These are phyloP conservation scores for Aureobasidium sp. DNA, from an alignment of 2,329 filamentous ascomycete species.

Conservation along the genomic window DNA sequence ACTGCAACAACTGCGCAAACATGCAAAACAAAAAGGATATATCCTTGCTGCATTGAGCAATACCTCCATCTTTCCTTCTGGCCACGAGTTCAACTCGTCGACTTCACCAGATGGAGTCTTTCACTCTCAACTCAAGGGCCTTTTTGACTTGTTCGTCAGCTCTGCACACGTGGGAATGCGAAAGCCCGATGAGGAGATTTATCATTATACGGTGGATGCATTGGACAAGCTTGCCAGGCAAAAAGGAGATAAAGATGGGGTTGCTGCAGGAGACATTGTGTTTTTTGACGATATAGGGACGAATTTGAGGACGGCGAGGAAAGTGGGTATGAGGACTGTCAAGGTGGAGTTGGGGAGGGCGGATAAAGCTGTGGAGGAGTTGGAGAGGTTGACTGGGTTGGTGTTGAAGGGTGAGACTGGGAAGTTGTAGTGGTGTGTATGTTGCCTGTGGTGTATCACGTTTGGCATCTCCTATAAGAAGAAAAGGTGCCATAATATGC, in stretches of 20 bases:
- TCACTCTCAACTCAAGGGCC: conserved; percentile 47
- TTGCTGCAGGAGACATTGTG: conserved; percentile 62
- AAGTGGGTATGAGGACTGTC: conserved; percentile 70
- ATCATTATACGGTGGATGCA: conserved; percentile 61
- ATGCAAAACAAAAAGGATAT: conserved; percentile 38
- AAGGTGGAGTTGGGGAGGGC: conserved; percentile 76
- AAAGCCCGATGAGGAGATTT: conserved; percentile 81
- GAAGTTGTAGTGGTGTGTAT: background rate
- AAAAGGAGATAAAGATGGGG: conserved; percentile 47
- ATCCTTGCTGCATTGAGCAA: conserved; percentile 82
- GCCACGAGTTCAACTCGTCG: conserved; percentile 58
- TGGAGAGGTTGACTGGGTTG: conserved; percentile 70
- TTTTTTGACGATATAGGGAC: conserved; percentile 94
- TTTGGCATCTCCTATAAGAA: too few relatives aligned
- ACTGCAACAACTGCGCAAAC: conserved; percentile 55
- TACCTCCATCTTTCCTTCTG: conserved; percentile 76
- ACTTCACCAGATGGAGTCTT: conserved; percentile 33
- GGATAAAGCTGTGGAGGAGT: conserved; percentile 71
- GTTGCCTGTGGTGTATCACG: too few relatives aligned
- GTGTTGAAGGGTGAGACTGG: conserved; percentile 32
- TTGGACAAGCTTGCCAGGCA: conserved; percentile 56
- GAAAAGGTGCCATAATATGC: too few relatives aligned
- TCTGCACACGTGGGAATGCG: conserved; percentile 80
- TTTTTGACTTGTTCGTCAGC: conserved; percentile 84
- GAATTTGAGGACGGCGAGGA: conserved; percentile 75